Evolutionary conservation across 148 eudicot species (phyloP).

Genomic region (Heliamphora exappendiculata): DNA sequence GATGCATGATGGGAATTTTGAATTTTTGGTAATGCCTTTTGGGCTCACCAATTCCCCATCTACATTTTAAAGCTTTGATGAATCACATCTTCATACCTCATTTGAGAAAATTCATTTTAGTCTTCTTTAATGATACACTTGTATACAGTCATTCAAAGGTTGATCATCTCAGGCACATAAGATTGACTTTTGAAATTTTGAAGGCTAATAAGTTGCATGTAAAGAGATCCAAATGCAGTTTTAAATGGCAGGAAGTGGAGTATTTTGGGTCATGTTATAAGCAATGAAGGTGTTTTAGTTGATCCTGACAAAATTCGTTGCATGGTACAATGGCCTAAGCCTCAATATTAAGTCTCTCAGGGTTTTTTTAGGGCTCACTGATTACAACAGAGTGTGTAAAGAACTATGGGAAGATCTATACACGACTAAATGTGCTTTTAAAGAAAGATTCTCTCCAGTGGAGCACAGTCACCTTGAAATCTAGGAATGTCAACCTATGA

Average conservation of each 20-base stretch:
- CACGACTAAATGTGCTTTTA: neutral
- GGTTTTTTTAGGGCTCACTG: neutral
- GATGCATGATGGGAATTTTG: neutral
- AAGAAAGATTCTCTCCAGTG: neutral
- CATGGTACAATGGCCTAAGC: neutral
- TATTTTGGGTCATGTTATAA: neutral
- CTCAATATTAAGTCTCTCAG: neutral
- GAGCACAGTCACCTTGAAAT: too few relatives aligned
- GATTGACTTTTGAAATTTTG: neutral
- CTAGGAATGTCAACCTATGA: neutral
- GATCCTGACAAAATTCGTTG: too few relatives aligned
- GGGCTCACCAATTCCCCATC: neutral
- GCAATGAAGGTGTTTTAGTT: neutral
- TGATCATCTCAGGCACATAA: neutral
- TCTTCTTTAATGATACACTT: neutral
- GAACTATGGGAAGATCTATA: neutral
- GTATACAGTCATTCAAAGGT: neutral
- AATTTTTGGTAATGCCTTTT: neutral
- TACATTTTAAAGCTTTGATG: neutral
- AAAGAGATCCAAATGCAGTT: neutral
- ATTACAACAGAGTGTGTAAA: neutral
- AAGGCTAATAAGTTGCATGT: neutral
- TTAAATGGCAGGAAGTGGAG: neutral
- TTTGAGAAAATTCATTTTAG: neutral
- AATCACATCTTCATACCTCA: neutral